Base-by-base conservation (phyloP, 202 grass and related monocot species). In the Bolboschoenoplectus hybrid region DNA sequence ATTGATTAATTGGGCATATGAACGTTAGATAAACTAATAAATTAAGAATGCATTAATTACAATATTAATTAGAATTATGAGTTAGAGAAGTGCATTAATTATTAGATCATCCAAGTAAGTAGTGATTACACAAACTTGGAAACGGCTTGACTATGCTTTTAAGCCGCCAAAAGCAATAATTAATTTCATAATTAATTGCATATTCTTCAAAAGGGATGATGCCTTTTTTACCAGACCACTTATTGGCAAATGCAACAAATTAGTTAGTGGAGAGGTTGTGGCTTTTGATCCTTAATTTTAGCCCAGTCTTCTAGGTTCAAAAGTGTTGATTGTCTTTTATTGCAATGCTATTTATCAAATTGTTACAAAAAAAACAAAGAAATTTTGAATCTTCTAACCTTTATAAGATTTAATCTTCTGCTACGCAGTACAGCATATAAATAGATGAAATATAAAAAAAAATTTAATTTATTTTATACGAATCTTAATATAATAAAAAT, bases 181-280 rank as follows among this genome's bases (percentile, higher is more conserved):
- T 14, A 55, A 60, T 60, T 61, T 80, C 36, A 80, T 60, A 67
- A 83, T 80, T 47, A 80, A 80, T 26, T 83, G 19, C n/a, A 83
- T 52, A 52, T 67, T 50, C 58, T 67, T 52, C 63, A 67, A 83
- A 83, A 83, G 81, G 62, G 11, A 52, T 44, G 17, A 50, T 9
- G 38, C 52, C 81, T 83, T 83, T 67, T 83, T 83, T 83, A 67
- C 17, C 81, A 83, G 52, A 83, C 81, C 81, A 83, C 81, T 52
- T 26, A 26, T 26, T 17, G 61, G 17, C 46, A 82, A 82, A 82
- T 65, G 60, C 60, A 83, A 51, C 58, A 36, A 67, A 83, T 66
- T 45, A 65, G n/a, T 63, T 35, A 52, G 20, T 52, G 46, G 44
- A 14, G n/a, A 14, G n/a, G 62, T 67, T 47, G 81, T 67, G n/a